These are phyloP conservation scores for Citrus maxima DNA, from an alignment of 345 rosid species.

Conservation along the genomic window DNA sequence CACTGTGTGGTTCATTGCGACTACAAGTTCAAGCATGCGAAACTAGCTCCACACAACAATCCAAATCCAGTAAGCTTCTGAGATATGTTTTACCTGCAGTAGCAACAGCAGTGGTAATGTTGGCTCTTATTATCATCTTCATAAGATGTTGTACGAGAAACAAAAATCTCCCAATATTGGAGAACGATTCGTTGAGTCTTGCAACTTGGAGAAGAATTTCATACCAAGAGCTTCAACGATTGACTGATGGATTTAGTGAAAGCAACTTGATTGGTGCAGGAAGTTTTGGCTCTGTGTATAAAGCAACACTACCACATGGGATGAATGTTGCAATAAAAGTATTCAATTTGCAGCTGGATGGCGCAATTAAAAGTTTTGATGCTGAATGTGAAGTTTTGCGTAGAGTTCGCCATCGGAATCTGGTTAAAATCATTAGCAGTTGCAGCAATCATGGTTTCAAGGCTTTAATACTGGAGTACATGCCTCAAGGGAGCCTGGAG, in stretches of 20 bases:
- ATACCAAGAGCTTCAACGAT: background rate
- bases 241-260: background rate
- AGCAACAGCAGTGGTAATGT: background rate
- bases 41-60: background rate
- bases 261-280: background rate
- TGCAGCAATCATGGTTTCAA: background rate
- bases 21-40: background rate
- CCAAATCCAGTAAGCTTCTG: background rate
- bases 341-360: background rate
- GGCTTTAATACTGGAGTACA: background rate
- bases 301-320: background rate
- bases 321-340: background rate
- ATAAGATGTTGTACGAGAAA: background rate
- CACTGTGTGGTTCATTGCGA: constrained; percentile 4
- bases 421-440: background rate
- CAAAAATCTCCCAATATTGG: background rate
- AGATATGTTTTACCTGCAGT: background rate
- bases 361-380: background rate
- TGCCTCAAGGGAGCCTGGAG: background rate
- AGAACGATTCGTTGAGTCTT: background rate
- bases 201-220: background rate
- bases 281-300: background rate
- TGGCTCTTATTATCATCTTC: background rate
- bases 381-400: background rate
- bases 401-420: background rate